Base-by-base conservation (phyloP, 305 asterid species). In the Fraxinus albicans region DNA sequence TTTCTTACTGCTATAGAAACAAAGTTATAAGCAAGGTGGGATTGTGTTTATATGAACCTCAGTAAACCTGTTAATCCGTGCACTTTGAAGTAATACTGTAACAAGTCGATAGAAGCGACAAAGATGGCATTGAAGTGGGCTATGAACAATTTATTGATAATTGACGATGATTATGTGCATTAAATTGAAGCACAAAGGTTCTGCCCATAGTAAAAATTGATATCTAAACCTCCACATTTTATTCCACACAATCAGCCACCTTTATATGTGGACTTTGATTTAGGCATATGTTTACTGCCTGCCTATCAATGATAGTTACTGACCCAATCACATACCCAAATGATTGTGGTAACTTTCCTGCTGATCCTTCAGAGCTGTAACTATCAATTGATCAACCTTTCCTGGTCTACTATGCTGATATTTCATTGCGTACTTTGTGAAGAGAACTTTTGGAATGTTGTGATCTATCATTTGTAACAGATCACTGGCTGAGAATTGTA, bases 401-500 rank as follows among this genome's bases (percentile, higher is more conserved):
- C 4, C 44, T 34, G 50, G 33, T 77, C 81, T 67, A 29, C 35
- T 67, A 36, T 36, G 80, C 63, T 23, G 73, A 67, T 82, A 25
- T 42, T 29, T 73, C 73, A 44, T 67, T 35, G 60, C 70, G 21
- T 74, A 42, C 8, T 63, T 65, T 76, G 13, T 55, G 70, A 6
- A 29, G 27, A 53, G 23, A 36, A 10, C 53, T 7, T 21, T 73
- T 9, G 12, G 55, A 23, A 27, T 36, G 69, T 29, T 34, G 76
- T 75, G 72, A 47, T 77, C 38, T 70, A 5, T 70, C 69, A 77
- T 72, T 72, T 80, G 25, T 58, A 21, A 58, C 29, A 7, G 69
- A 65, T 79, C 19, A 76, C 79, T 80, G 65, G 55, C 73, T 73
- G 73, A 31, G 72, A 55, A 81, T 77, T 84, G 73, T 67, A 50